phyloP scores from a whole-genome alignment of 75 land plant species.

The Larix kaempferi region DNA sequence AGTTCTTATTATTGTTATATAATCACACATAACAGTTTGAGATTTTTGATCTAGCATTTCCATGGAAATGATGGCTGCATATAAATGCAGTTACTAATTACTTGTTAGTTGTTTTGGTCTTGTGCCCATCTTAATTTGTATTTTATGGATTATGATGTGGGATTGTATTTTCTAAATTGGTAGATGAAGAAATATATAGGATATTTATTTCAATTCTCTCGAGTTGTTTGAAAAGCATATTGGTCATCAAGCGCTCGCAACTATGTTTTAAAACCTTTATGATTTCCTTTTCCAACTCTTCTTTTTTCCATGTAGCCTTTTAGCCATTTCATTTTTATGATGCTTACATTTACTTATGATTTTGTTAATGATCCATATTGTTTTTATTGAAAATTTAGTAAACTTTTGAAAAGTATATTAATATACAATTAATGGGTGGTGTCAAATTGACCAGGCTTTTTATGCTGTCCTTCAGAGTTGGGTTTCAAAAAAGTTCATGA shows the following conservation, averaged over 20 bases:
- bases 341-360: background rate
- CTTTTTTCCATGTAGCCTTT: background rate
- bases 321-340: background rate
- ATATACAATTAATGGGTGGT: conserved; percentile 3
- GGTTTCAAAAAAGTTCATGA: conserved; percentile 94
- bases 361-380: background rate
- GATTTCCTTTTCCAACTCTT: background rate
- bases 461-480: conserved; percentile 82
- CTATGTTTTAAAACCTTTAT: background rate
- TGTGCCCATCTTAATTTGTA: background rate
- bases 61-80: background rate
- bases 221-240: background rate
- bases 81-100: background rate
- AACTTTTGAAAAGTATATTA: background rate
- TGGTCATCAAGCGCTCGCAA: background rate
- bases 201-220: background rate
- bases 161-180: background rate
- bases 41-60: no score
- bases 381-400: background rate
- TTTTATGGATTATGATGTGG: background rate
- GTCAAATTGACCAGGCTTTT: conserved; percentile 62
- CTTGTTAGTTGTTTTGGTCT: background rate
- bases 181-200: background rate
- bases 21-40: no score
- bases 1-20: no score